Evolutionary conservation across 2,329 filamentous ascomycete genomes (phyloP).

Genomic region (Cadophora malorum): DNA sequence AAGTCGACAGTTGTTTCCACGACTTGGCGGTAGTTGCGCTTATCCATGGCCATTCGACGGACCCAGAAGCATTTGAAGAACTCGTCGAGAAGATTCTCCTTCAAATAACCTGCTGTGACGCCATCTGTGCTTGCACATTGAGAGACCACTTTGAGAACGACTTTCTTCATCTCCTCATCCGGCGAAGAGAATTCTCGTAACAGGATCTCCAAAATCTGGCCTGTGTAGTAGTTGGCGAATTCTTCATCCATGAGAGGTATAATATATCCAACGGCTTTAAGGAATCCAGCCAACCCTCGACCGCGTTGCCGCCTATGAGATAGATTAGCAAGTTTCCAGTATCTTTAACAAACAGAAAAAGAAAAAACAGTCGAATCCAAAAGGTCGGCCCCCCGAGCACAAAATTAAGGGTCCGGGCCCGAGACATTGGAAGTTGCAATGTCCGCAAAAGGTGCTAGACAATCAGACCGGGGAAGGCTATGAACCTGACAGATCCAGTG

Average conservation of each 20-base stretch:
- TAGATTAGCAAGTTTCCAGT: conserved; percentile 16
- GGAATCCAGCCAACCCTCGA: conserved; percentile 92
- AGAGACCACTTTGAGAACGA: conserved; percentile 95
- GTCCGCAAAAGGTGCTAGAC: too few species aligned
- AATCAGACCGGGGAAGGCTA: too few species aligned
- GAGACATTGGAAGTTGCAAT: too few species aligned
- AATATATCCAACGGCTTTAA: conserved; percentile 97
- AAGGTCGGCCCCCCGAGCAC: too few species aligned
- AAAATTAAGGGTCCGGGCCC: too few species aligned
- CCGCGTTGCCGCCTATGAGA: conserved; percentile 85
- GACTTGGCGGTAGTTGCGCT: conserved; percentile 96
- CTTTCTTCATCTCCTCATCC: conserved; percentile 99
- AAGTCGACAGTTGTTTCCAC: conserved; percentile 98
- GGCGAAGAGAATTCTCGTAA: conserved; percentile 95
- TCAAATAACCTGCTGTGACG: conserved; percentile 92
- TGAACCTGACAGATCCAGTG: too few species aligned
- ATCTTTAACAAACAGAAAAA: background rate
- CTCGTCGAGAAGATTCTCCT: conserved; percentile 91
- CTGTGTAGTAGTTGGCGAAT: conserved; percentile 98
- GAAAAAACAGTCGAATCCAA: too few species aligned
- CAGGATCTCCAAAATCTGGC: conserved; percentile 98
- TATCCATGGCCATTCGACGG: conserved; percentile 93
- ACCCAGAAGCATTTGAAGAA: conserved; percentile 99
- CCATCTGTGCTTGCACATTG: conserved; percentile 95
- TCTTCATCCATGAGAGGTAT: conserved; percentile 99